Conservation (phyloP, 148 eudicot genomes). For the Nepenthes gracilis region DNA sequence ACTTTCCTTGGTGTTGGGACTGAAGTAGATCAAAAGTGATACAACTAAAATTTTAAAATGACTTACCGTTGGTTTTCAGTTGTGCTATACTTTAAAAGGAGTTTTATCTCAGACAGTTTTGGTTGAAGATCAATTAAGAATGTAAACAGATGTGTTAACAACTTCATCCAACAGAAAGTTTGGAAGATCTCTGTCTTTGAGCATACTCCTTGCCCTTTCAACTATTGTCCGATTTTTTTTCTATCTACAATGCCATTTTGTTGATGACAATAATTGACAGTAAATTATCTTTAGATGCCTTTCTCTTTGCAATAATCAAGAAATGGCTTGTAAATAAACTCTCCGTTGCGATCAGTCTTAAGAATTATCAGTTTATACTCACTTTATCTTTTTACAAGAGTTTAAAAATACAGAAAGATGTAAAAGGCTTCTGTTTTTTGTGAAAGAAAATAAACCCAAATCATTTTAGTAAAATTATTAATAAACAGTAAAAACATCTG, state of each 20-base stretch:
- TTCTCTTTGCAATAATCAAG: neutral
- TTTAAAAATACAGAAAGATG: neutral
- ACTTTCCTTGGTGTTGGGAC: neutral
- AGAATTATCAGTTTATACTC: neutral
- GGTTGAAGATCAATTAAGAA: slow-evolving; percentile 6
- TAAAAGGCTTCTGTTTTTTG: slow-evolving; percentile 2
- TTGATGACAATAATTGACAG: neutral
- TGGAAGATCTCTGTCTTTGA: slow-evolving; percentile 5
- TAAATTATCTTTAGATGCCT: neutral
- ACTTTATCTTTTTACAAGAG: slow-evolving; percentile 4
- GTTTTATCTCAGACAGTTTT: slow-evolving; percentile 1
- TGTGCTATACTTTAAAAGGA: slow-evolving; percentile 7
- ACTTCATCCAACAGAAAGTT: slow-evolving; percentile 4
- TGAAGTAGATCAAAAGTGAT: slow-evolving; percentile 2
- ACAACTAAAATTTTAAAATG: slow-evolving; percentile 4
- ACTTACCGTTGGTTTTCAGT: neutral
- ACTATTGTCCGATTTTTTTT: slow-evolving; percentile 5
- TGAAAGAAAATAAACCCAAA: slow-evolving; percentile 4
- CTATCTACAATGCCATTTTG: slow-evolving; percentile 8
- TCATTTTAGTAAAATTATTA: slow-evolving; percentile 1
- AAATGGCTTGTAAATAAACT: slow-evolving; percentile 1
- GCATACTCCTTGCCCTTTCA: slow-evolving; percentile 13
- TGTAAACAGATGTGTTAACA: neutral
- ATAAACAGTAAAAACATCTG: no score
- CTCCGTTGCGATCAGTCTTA: neutral